A percentile compares a stretch with the other conserved stretches of the same genome.
phyloP scores from a whole-genome alignment of 768 basidiomycete genomes.

The Xerocomus brunneocitrinus region DNA sequence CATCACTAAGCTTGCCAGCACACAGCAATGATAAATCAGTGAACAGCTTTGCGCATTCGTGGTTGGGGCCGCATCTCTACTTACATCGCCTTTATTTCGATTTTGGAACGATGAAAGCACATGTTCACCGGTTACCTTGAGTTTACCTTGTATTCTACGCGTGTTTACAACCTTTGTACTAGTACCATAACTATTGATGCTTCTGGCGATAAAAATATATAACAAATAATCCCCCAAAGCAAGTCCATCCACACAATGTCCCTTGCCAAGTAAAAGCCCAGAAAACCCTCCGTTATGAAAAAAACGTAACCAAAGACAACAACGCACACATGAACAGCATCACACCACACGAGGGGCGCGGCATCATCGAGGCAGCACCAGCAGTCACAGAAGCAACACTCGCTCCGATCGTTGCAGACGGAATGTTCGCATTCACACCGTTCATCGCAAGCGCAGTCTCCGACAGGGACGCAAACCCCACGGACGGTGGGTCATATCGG shows the following conservation, averaged over 20 bases:
- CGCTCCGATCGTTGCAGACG: constrained; percentile 21
- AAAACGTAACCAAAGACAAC: constrained; percentile 3
- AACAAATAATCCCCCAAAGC: background rate
- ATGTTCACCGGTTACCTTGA: background rate
- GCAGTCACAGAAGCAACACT: constrained; percentile 11
- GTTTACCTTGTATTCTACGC: too few relatives aligned
- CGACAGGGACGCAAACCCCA: constrained; percentile 48
- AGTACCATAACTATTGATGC: too few relatives aligned
- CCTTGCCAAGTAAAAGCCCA: background rate
- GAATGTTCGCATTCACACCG: constrained; percentile 18
- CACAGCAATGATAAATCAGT: too few relatives aligned
- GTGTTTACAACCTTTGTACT: background rate
- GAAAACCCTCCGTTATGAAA: background rate
- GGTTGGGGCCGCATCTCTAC: too few relatives aligned
- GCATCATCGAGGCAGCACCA: constrained; percentile 8
- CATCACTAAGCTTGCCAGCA: too few relatives aligned
- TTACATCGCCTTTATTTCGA: too few relatives aligned
- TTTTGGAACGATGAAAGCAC: background rate
- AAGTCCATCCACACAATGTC: background rate
- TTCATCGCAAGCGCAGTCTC: constrained; percentile 23
- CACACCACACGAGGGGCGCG: background rate
- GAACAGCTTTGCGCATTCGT: too few relatives aligned
- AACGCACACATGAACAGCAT: constrained; percentile 8
- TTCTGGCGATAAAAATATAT: background rate
- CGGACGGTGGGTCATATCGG: constrained; percentile 43